Percentiles rank a stretch among this genome's conserved stretches.
Evolutionary conservation across 1,284 basidiomycete genomes (phyloP).

Genomic region (Apiotrichum sp.): DNA sequence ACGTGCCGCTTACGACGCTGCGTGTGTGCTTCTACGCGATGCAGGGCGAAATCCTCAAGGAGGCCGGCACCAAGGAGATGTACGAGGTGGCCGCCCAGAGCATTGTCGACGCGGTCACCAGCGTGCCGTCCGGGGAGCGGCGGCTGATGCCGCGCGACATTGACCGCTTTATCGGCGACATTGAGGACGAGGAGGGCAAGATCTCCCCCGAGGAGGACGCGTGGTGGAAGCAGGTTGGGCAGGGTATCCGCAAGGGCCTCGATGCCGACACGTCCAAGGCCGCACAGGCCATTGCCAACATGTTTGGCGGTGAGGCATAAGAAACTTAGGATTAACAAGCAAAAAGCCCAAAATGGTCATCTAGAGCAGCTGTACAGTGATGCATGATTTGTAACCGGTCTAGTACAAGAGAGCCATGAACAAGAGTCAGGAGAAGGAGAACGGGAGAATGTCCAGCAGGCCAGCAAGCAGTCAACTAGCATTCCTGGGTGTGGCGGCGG

Average conservation of each 20-base stretch:
- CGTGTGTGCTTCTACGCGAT: constrained; percentile 25
- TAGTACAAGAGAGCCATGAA: too few species aligned
- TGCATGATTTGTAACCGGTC: too few species aligned
- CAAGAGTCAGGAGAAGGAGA: too few species aligned
- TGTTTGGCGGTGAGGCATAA: not conserved
- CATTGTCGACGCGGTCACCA: constrained; percentile 7
- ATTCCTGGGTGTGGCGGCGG: too few species aligned
- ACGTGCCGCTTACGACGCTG: constrained; percentile 19
- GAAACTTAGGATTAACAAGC: too few species aligned
- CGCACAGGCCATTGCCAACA: not conserved
- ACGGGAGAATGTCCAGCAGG: too few species aligned
- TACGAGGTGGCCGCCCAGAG: constrained; percentile 15
- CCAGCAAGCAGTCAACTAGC: too few species aligned
- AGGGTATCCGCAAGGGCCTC: constrained; percentile 3
- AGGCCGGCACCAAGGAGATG: constrained; percentile 5
- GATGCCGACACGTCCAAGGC: not conserved
- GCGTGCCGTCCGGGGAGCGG: constrained; percentile 11
- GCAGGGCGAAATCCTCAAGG: not conserved
- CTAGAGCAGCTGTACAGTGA: too few species aligned
- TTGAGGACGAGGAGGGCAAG: constrained; percentile 30
- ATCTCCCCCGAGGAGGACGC: constrained; percentile 8
- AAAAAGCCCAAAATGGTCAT: too few species aligned
- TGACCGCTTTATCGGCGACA: constrained; percentile 26
- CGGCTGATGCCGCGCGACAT: constrained; percentile 23
- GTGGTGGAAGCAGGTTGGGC: constrained; percentile 13